Percentiles rank a stretch among this genome's conserved stretches.
These are phyloP conservation scores for Dalbergia cultrata DNA, from an alignment of 306 rosid species.

Conservation along the genomic window DNA sequence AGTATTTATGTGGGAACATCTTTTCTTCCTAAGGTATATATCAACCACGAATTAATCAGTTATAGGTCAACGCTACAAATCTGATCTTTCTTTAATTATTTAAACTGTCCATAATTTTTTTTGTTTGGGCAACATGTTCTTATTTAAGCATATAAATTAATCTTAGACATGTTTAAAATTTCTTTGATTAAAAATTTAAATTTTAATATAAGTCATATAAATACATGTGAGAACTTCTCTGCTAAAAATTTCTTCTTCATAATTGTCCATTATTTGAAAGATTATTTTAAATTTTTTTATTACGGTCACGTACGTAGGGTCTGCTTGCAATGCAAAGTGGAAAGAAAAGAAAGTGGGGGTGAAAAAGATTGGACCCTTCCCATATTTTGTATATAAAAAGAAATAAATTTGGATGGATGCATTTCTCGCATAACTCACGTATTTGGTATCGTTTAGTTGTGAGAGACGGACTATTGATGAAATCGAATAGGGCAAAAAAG, in stretches of 20 bases:
- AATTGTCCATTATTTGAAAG: neutral
- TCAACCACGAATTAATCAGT: neutral
- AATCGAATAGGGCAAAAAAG: neutral
- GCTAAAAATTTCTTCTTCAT: neutral
- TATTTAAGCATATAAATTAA: too few species aligned
- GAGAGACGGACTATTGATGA: neutral
- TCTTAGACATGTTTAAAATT: too few species aligned
- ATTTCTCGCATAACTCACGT: neutral
- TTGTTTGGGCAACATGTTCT: too few species aligned
- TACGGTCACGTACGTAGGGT: neutral
- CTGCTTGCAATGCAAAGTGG: neutral
- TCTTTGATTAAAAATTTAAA: too few species aligned
- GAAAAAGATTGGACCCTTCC: neutral
- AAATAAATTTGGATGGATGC: neutral
- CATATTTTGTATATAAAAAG: neutral
- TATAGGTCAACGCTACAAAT: slow-evolving; percentile 6
- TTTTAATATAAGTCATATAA: neutral
- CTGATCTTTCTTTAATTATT: neutral
- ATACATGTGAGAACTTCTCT: neutral
- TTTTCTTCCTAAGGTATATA: neutral
- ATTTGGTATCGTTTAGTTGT: neutral
- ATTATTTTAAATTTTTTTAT: too few species aligned
- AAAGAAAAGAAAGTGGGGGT: neutral
- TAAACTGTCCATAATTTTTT: neutral
- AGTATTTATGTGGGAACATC: neutral